phyloP scores from a whole-genome alignment of 176 grass and related monocot species.

The Poa annua region DNA sequence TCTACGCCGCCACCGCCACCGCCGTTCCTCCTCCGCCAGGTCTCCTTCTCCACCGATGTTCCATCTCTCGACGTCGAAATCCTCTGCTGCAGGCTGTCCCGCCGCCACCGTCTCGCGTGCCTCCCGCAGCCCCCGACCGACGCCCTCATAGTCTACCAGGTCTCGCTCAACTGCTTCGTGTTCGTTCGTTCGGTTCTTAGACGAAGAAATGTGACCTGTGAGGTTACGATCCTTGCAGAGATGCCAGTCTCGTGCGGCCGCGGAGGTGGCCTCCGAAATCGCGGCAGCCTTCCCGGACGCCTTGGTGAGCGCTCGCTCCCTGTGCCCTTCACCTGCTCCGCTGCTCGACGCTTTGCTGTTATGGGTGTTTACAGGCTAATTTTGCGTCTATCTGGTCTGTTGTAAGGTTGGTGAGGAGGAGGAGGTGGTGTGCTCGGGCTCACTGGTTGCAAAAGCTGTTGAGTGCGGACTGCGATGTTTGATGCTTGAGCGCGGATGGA shows the following conservation, averaged over 20 bases:
- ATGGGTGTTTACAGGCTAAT: background rate
- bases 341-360: slow-evolving; percentile 35
- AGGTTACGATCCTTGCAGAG: slow-evolving; percentile 46
- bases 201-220: background rate
- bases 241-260: slow-evolving; percentile 50
- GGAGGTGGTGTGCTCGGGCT: slow-evolving; percentile 58
- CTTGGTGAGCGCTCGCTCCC: slow-evolving; percentile 27
- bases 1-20: slow-evolving; percentile 44
- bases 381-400: background rate
- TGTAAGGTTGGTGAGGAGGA: slow-evolving; percentile 70
- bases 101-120: slow-evolving; percentile 67
- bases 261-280: slow-evolving; percentile 45
- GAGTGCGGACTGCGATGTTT: slow-evolving; percentile 59
- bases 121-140: slow-evolving; percentile 49
- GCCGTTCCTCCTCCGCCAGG: slow-evolving; percentile 45
- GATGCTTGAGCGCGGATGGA: slow-evolving; percentile 82
- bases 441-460: slow-evolving; percentile 63
- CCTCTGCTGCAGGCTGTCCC: slow-evolving; percentile 78
- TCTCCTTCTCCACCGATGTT: slow-evolving; percentile 37
- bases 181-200: background rate
- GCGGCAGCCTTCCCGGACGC: slow-evolving; percentile 35
- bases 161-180: slow-evolving; percentile 17
- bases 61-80: slow-evolving; percentile 56
- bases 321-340: slow-evolving; percentile 30
- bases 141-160: slow-evolving; percentile 70